A percentile compares a stretch with the other conserved stretches of the same genome.
These are phyloP conservation scores for Penicillium sp. DNA, from an alignment of 2,329 filamentous ascomycete species.

Conservation along the genomic window DNA sequence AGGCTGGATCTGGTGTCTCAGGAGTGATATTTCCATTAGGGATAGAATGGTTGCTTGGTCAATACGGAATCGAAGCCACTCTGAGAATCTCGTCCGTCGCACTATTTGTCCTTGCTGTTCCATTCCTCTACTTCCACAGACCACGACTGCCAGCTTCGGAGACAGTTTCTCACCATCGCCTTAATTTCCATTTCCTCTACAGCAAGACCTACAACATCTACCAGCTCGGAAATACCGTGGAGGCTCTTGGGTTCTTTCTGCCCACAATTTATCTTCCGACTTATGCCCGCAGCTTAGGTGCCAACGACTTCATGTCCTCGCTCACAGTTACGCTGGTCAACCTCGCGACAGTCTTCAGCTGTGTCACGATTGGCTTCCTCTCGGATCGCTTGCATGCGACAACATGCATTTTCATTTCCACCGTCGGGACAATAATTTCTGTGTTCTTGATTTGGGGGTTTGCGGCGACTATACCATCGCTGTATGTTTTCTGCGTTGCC, in stretches of 20 bases:
- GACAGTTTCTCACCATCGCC: conserved; percentile 17
- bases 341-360: conserved; percentile 28
- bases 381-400: conserved; percentile 21
- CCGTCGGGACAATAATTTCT: conserved; percentile 15
- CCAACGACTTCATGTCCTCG: conserved; percentile 16
- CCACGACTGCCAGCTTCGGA: conserved; percentile 23
- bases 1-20: conserved; percentile 31
- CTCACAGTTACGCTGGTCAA: conserved; percentile 28
- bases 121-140: conserved; percentile 32
- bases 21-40: conserved; percentile 29
- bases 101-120: conserved; percentile 37
- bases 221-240: conserved; percentile 34
- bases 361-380: conserved; percentile 34
- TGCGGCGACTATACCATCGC: conserved; percentile 8
- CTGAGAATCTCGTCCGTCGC: conserved; percentile 24
- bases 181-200: conserved; percentile 31
- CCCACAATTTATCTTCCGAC: conserved; percentile 33
- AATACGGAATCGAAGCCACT: conserved; percentile 23
- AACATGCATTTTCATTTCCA: conserved; percentile 17
- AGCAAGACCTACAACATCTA: conserved; percentile 29
- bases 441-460: conserved; percentile 23
- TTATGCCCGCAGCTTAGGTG: conserved; percentile 24
- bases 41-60: conserved; percentile 28
- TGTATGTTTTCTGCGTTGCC: conserved; percentile 17
- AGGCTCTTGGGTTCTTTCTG: conserved; percentile 35